Percentiles rank a stretch among this genome's conserved stretches.
These are phyloP conservation scores for Lojkania enalia DNA, from an alignment of 2,329 filamentous ascomycete genomes.

Conservation along the genomic window DNA sequence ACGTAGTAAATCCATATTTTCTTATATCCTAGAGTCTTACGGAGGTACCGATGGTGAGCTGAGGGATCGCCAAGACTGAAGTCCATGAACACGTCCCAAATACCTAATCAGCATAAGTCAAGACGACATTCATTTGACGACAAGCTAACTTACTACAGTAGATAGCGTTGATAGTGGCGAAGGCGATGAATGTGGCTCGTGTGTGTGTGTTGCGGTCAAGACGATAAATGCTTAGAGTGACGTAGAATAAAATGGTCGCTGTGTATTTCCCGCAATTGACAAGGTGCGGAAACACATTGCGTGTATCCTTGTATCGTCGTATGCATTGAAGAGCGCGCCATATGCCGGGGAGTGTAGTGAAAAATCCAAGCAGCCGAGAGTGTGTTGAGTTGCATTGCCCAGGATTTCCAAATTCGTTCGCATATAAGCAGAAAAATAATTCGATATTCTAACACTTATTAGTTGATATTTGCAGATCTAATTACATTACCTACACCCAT, in stretches of 20 bases:
- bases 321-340: conserved; percentile 92
- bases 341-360: conserved; percentile 79
- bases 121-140: background rate
- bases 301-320: conserved; percentile 83
- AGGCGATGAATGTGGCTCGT: conserved; percentile 73
- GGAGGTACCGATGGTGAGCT: conserved; percentile 62
- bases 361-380: conserved; percentile 82
- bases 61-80: conserved; percentile 86
- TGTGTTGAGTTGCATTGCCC: conserved; percentile 81
- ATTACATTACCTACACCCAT: conserved; percentile 67
- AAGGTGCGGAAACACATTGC: conserved; percentile 86
- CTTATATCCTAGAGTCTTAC: conserved; percentile 80
- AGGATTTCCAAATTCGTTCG: conserved; percentile 73
- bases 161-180: conserved; percentile 78
- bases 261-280: conserved; percentile 91
- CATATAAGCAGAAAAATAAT: conserved; percentile 92
- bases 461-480: background rate
- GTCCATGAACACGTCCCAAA: conserved; percentile 97
- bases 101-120: conserved; percentile 49
- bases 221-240: conserved; percentile 80
- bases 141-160: conserved; percentile 69
- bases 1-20: conserved; percentile 80
- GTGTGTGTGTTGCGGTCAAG: conserved; percentile 65
- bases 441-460: conserved; percentile 69
- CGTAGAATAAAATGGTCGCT: conserved; percentile 79